A percentile compares a stretch with the other conserved stretches of the same genome.
Conservation (phyloP, 2,329 filamentous ascomycete species). For the Zarea fungicola region DNA sequence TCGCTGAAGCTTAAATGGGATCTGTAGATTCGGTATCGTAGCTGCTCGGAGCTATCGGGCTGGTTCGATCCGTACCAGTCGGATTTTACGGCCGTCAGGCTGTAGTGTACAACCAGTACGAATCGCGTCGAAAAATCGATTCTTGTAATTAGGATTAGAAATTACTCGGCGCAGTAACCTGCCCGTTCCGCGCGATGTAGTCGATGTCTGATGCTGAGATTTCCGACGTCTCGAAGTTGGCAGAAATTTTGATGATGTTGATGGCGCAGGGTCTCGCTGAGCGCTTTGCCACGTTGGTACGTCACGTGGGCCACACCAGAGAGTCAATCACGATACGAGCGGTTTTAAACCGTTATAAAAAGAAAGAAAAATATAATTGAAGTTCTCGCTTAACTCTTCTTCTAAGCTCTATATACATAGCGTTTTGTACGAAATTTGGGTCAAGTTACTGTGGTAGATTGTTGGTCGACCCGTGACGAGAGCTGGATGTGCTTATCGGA, state of each 20-base stretch:
- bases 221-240: constrained; percentile 4
- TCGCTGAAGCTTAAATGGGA: not conserved
- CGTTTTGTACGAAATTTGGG: too few relatives aligned
- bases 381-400: too few relatives aligned
- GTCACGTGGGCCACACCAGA: constrained; percentile 9
- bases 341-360: too few relatives aligned
- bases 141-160: not conserved
- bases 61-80: not conserved
- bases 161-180: not conserved
- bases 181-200: not conserved
- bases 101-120: not conserved
- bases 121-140: not conserved
- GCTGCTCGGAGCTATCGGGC: constrained; percentile 13
- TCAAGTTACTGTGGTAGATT: too few relatives aligned
- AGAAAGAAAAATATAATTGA: too few relatives aligned
- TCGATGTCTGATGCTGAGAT: not conserved
- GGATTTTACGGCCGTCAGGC: not conserved
- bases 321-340: not conserved
- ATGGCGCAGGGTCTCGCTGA: not conserved
- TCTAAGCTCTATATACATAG: too few relatives aligned
- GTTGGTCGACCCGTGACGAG: too few relatives aligned
- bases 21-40: not conserved
- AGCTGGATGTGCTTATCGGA: too few relatives aligned
- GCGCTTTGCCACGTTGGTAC: constrained; percentile 1
- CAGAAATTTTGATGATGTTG: constrained; percentile 13